Conservation (phyloP, 345 rosid genomes). For the Brassica carinata region DNA sequence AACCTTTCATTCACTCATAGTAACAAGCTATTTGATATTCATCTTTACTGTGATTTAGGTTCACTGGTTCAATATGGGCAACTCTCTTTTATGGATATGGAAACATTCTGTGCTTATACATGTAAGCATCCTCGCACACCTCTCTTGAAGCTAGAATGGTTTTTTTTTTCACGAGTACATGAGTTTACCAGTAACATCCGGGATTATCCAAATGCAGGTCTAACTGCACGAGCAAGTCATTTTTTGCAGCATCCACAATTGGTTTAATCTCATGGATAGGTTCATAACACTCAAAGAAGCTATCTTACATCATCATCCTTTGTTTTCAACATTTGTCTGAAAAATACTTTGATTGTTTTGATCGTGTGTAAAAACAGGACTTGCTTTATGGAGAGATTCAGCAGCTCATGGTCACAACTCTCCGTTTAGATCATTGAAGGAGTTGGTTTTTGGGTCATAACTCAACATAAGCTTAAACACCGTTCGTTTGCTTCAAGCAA, state of each 20-base stretch:
- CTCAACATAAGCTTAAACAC: slow-evolving; percentile 3
- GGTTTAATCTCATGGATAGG: slow-evolving; percentile 87
- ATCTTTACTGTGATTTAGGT: slow-evolving; percentile 51
- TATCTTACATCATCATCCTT: not conserved
- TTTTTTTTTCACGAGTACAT: slow-evolving; percentile 6
- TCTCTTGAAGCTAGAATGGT: not conserved
- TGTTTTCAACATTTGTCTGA: not conserved
- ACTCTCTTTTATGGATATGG: slow-evolving; percentile 83
- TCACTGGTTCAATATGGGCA: slow-evolving; percentile 88
- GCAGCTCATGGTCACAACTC: slow-evolving; percentile 63
- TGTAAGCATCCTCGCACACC: slow-evolving; percentile 43
- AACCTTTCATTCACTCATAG: not conserved
- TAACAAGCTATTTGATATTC: not conserved
- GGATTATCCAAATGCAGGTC: slow-evolving; percentile 45
- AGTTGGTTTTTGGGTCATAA: slow-evolving; percentile 59
- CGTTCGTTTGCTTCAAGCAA: slow-evolving; percentile 15
- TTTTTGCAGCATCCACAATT: slow-evolving; percentile 68
- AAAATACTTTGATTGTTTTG: not conserved
- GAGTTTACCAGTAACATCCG: slow-evolving; percentile 13
- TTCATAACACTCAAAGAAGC: slow-evolving; percentile 25
- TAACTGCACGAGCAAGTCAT: slow-evolving; percentile 60
- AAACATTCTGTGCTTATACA: slow-evolving; percentile 75
- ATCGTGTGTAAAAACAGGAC: slow-evolving; percentile 45
- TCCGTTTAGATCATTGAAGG: slow-evolving; percentile 67
- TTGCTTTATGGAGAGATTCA: slow-evolving; percentile 76